Conservation (phyloP, 768 basidiomycete genomes). For the Leccinum barrowsii region DNA sequence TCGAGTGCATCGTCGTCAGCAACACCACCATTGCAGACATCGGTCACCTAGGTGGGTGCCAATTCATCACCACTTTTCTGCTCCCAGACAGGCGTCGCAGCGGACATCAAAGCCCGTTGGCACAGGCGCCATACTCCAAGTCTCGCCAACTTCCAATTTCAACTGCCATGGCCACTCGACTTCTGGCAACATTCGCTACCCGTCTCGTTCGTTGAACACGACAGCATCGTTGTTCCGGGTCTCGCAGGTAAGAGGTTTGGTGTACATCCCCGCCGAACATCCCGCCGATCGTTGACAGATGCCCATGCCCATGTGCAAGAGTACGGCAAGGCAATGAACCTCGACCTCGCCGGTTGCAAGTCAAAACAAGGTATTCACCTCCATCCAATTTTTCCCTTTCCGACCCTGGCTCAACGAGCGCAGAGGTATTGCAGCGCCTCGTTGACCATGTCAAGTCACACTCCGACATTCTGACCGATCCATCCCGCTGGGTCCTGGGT, state of each 20-base stretch:
- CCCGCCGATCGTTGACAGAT: constrained; percentile 39
- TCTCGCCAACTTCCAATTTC: constrained; percentile 9
- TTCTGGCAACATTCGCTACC: constrained; percentile 19
- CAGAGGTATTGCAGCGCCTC: constrained; percentile 63
- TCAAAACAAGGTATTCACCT: constrained; percentile 53
- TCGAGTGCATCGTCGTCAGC: constrained; percentile 59
- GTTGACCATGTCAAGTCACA: constrained; percentile 55
- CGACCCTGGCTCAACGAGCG: not conserved
- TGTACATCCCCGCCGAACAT: not conserved
- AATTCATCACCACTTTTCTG: not conserved
- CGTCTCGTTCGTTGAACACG: constrained; percentile 26
- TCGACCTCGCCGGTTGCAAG: constrained; percentile 55
- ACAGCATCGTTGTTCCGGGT: constrained; percentile 64
- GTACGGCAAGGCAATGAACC: constrained; percentile 65
- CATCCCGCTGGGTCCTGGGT: constrained; percentile 70
- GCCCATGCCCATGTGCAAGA: constrained; percentile 77
- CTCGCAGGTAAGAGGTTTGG: constrained; percentile 51
- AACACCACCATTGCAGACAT: constrained; percentile 44
- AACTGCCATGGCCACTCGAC: constrained; percentile 24
- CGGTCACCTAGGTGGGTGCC: constrained; percentile 46
- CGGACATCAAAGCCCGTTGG: constrained; percentile 27
- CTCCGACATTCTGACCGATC: constrained; percentile 52
- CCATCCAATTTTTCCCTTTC: no score
- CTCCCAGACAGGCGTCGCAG: constrained; percentile 10
- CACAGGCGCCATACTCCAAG: not conserved